A percentile compares a stretch with the other conserved stretches of the same genome.
phyloP scores from a whole-genome alignment of 2,329 filamentous ascomycete genomes.

The Orbilia blumenaviensis region DNA sequence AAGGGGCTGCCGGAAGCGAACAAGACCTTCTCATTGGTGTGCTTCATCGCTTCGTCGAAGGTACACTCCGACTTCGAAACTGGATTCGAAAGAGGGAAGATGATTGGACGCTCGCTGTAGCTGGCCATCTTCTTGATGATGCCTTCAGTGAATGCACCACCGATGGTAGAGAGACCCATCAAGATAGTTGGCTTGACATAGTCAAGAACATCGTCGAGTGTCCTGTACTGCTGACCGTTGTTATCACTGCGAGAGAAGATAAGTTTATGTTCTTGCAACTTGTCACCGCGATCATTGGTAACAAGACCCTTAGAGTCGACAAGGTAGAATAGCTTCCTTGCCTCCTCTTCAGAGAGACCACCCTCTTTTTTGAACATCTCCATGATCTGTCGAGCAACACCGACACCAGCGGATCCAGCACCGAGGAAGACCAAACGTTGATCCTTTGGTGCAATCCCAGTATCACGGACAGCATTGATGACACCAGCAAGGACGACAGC shows the following conservation, averaged over 20 bases:
- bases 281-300: conserved; percentile 90
- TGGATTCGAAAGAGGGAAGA: conserved; percentile 97
- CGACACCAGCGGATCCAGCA: conserved; percentile 92
- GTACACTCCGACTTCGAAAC: conserved; percentile 97
- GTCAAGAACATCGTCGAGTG: conserved; percentile 88
- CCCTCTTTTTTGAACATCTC: conserved; percentile 96
- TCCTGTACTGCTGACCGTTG: conserved; percentile 75
- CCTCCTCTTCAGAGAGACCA: conserved; percentile 79
- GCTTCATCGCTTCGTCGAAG: conserved; percentile 88
- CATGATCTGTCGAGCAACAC: conserved; percentile 96
- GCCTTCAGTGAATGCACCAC: conserved; percentile 89
- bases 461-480: conserved; percentile 80
- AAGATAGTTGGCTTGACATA: conserved; percentile 94
- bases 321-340: conserved; percentile 92
- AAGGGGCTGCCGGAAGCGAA: conserved; percentile 97
- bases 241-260: conserved; percentile 74
- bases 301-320: conserved; percentile 97
- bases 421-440: conserved; percentile 96
- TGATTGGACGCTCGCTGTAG: conserved; percentile 81
- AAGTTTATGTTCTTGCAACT: conserved; percentile 87
- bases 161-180: conserved; percentile 92
- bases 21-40: conserved; percentile 89
- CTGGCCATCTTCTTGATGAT: conserved; percentile 73
- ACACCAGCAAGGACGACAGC: conserved; percentile 89
- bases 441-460: conserved; percentile 83